A percentile compares a stretch with the other conserved stretches of the same genome.
Evolutionary conservation across 2,329 filamentous ascomycete genomes (phyloP).

Genomic region (Xylaria sp.): DNA sequence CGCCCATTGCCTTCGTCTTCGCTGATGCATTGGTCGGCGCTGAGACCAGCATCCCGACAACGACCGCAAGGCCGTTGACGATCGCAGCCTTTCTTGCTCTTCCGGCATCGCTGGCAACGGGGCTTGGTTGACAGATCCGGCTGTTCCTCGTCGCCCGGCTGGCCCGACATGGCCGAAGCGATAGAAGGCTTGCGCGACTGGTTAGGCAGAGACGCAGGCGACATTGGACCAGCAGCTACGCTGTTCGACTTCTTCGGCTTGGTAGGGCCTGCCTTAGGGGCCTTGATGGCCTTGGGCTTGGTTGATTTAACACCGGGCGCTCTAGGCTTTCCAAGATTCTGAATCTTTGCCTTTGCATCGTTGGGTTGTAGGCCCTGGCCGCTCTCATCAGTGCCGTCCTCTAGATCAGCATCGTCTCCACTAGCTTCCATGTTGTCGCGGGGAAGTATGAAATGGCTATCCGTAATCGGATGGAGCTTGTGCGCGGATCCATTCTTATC

Average conservation of each 20-base stretch:
- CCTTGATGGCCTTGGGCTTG: constrained; percentile 58
- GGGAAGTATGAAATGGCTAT: constrained; percentile 61
- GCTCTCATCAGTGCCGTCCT: constrained; percentile 55
- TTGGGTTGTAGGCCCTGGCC: constrained; percentile 55
- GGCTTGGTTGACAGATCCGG: constrained; percentile 95
- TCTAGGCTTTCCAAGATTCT: constrained; percentile 49
- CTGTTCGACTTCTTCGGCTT: constrained; percentile 64
- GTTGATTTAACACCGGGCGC: constrained; percentile 52
- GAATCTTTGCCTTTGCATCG: constrained; percentile 55
- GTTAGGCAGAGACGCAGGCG: constrained; percentile 73
- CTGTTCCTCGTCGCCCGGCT: constrained; percentile 83
- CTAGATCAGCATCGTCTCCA: constrained; percentile 67
- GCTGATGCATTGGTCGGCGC: constrained; percentile 92
- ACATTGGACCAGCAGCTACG: constrained; percentile 61
- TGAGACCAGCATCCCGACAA: constrained; percentile 95
- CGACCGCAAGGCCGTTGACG: constrained; percentile 93
- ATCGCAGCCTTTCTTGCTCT: constrained; percentile 99
- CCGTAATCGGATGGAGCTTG: constrained; percentile 62
- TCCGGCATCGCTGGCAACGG: constrained; percentile 96
- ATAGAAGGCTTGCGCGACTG: constrained; percentile 78
- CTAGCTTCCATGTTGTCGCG: constrained; percentile 58
- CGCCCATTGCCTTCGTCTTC: constrained; percentile 98
- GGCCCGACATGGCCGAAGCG: constrained; percentile 65
- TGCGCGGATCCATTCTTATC: constrained; percentile 56
- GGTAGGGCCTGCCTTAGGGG: constrained; percentile 54